Evolutionary conservation across 73 alveolate species (phyloP).

Genomic region (Paramecium octaurelia): DNA sequence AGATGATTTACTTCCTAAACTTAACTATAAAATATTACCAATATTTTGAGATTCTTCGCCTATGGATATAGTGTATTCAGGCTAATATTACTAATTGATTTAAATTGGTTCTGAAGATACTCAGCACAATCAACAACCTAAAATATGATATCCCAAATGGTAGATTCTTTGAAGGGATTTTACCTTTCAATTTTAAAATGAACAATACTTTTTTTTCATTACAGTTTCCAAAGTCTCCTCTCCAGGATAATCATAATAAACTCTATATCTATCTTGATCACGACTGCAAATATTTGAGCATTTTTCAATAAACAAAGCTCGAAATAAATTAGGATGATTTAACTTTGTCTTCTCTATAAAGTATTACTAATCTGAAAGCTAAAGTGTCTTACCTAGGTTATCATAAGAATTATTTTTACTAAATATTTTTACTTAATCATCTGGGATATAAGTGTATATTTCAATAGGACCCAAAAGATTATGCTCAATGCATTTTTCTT

Average conservation of each 20-base stretch:
- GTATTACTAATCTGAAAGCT: background rate
- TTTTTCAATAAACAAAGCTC: background rate
- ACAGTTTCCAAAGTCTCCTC: background rate
- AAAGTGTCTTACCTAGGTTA: background rate
- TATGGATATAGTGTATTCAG: background rate
- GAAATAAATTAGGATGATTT: background rate
- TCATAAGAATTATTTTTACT: background rate
- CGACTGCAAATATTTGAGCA: background rate
- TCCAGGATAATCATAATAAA: conserved; percentile 4
- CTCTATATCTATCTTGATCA: background rate
- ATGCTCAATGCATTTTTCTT: background rate
- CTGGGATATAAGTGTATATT: background rate
- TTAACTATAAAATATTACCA: background rate
- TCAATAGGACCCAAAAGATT: background rate
- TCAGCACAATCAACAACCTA: background rate
- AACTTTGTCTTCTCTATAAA: background rate
- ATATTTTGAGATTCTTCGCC: background rate
- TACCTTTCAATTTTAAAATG: background rate
- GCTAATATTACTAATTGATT: background rate
- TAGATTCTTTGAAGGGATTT: background rate
- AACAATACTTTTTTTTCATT: background rate
- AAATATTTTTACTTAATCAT: background rate
- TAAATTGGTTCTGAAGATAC: background rate
- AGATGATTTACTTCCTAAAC: background rate
- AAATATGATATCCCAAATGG: background rate